Evolutionary conservation across 2,329 filamentous ascomycete genomes (phyloP), one percentile per base, ranked within the genome.

Genomic region (Trichophaea hybrida): DNA sequence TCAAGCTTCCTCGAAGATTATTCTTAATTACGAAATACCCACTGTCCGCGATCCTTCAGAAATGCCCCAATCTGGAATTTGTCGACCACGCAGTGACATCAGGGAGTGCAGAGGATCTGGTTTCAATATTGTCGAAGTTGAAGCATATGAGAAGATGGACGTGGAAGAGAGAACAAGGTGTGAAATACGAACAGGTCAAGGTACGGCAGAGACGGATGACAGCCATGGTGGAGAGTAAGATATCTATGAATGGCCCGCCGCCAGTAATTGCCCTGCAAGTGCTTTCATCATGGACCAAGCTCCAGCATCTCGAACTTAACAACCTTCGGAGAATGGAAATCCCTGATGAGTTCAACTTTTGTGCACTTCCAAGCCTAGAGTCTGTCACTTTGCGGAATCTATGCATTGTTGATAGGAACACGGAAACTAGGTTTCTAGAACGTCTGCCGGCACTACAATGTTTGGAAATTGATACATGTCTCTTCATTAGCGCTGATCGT

Each of bases 21-120:
- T 57, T 57, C 31, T 49, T 17, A 17, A 31, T 57, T 50, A 57
- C 55, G 3, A 57, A 57, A 57, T 57, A 57, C 17, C 55, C 55
- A 6, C 17, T 57, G 31, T 57, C 55, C 6, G 55, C 55, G 17
- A 49, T 57, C n/a, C 43, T 57, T 13, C 55, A 57, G 33, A 57
- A 57, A 49, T 57, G 55, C 24, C 55, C 55, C 33, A 57, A 57
- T 49, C 15, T 57, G 7, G 43, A 50, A 49, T 57, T 57, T 31
- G 44, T 57, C 40, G 55, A 57, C 35, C 43, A 50, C 44, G 55
- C 55, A 10, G 43, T 57, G 33, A 35, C 31, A 6, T 15, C 43
- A 15, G 55, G 55, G 31, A 50, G 10, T 10, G 15, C 43, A 17
- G 34, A 57, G 34, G 55, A 57, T 31, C 38, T 57, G 6, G 17